Conservation (phyloP, 257 asterid species). For the Ligustrum vulgare region DNA sequence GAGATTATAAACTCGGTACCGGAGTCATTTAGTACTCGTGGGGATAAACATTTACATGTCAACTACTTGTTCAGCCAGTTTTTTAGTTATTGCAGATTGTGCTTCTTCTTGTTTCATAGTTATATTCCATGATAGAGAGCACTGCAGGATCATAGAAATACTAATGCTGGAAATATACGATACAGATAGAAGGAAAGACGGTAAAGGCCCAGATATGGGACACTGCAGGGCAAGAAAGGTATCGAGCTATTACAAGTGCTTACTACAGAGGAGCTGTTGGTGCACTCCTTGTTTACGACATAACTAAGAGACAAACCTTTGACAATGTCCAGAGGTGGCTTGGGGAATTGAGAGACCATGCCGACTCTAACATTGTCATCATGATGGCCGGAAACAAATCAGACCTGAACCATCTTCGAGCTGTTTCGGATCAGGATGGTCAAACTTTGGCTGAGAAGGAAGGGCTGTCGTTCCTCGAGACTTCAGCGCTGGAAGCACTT, state of each 20-base stretch:
- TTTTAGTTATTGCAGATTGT: neutral
- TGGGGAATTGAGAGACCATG: constrained; percentile 27
- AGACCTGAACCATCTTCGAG: constrained; percentile 24
- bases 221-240: constrained; percentile 31
- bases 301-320: constrained; percentile 21
- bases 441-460: constrained; percentile 22
- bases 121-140: neutral
- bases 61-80: neutral
- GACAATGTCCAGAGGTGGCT: constrained; percentile 30
- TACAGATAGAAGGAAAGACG: constrained; percentile 32
- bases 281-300: constrained; percentile 29
- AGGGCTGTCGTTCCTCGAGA: constrained; percentile 23
- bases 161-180: neutral
- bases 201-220: constrained; percentile 31
- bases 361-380: constrained; percentile 29
- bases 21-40: neutral
- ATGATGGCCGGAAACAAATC: constrained; percentile 26
- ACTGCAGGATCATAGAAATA: neutral
- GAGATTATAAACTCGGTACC: too few relatives aligned
- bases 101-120: neutral
- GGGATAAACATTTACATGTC: too few relatives aligned
- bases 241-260: constrained; percentile 30
- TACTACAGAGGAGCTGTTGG: constrained; percentile 26
- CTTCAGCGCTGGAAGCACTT: constrained; percentile 25
- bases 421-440: constrained; percentile 24